phyloP scores from a whole-genome alignment of 169 alveolate species.

The Eimeria acervulina region DNA sequence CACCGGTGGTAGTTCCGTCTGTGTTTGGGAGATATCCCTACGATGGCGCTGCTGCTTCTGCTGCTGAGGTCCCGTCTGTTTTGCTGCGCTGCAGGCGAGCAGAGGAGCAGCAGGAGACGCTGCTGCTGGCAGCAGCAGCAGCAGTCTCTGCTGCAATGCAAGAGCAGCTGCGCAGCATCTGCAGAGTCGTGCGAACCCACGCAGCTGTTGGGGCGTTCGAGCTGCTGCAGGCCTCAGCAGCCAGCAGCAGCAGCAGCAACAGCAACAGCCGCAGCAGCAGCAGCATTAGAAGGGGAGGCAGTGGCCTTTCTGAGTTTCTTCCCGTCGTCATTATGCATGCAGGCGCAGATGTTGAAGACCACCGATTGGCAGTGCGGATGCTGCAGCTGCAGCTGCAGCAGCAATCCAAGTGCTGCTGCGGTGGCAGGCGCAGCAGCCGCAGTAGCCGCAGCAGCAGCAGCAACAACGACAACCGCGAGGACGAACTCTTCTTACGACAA shows the following conservation, averaged over 20 bases:
- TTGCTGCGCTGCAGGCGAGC: slow-evolving; percentile 78
- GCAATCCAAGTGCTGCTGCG: slow-evolving; percentile 69
- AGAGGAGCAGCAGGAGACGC: slow-evolving; percentile 67
- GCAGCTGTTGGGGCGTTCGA: slow-evolving; percentile 43
- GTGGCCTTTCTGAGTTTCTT: slow-evolving; percentile 61
- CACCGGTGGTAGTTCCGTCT: slow-evolving; percentile 54
- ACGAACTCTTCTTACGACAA: slow-evolving; percentile 50
- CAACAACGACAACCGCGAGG: slow-evolving; percentile 16
- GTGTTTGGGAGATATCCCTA: slow-evolving; percentile 48
- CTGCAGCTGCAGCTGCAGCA: slow-evolving; percentile 79
- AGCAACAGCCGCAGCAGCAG: slow-evolving; percentile 62
- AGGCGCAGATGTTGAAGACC: slow-evolving; percentile 79
- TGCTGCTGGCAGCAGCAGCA: slow-evolving; percentile 80
- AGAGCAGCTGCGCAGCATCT: slow-evolving; percentile 63
- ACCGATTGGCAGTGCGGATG: slow-evolving; percentile 78
- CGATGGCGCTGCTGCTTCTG: slow-evolving; percentile 40
- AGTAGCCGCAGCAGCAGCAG: slow-evolving; percentile 68
- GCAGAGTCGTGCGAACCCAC: slow-evolving; percentile 50
- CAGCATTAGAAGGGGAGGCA: background rate
- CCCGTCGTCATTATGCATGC: slow-evolving; percentile 77
- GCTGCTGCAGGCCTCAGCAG: slow-evolving; percentile 28
- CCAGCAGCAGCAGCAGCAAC: slow-evolving; percentile 16
- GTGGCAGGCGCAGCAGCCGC: slow-evolving; percentile 77
- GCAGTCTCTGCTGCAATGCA: slow-evolving; percentile 76
- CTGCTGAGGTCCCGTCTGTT: slow-evolving; percentile 75